These are phyloP conservation scores for Pseudogymnoascus sp. DNA, from an alignment of 2,329 filamentous ascomycete genomes.

Conservation along the genomic window DNA sequence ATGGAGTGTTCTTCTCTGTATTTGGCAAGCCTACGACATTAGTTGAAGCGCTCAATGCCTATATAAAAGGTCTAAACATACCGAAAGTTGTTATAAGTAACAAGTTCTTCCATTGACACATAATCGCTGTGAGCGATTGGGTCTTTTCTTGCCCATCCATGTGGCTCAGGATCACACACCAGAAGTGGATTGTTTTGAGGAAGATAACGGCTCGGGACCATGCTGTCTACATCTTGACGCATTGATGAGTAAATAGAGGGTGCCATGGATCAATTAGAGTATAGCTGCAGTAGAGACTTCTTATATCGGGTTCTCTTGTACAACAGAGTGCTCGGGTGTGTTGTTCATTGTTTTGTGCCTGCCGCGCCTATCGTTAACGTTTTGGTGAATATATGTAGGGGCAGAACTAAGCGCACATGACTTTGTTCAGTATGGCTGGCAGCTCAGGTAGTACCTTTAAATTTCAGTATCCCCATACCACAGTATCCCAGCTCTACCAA, in stretches of 20 bases:
- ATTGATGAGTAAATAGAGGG: background rate
- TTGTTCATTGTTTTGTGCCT: background rate
- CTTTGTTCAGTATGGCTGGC: background rate
- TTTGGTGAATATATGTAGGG: background rate
- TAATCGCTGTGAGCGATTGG: constrained; percentile 1
- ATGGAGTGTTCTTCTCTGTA: background rate
- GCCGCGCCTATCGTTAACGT: background rate
- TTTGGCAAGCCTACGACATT: background rate
- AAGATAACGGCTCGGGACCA: background rate
- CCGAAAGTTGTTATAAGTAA: constrained; percentile 7
- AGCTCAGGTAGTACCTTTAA: background rate
- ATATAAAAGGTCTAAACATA: background rate
- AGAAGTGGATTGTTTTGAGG: background rate
- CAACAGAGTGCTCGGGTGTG: background rate
- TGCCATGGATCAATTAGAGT: background rate
- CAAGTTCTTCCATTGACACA: constrained; percentile 1
- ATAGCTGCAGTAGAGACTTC: background rate
- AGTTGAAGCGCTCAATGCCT: background rate
- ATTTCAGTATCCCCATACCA: background rate
- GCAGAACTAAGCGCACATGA: background rate
- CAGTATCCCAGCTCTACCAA: background rate
- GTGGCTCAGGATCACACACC: background rate
- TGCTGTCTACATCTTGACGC: background rate
- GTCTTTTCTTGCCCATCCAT: constrained; percentile 3
- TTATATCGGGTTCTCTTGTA: background rate